Evolutionary conservation across 2,329 filamentous ascomycete genomes (phyloP), one percentile per base, ranked within the genome.

Genomic region (Paraphaeosphaeria minitans): DNA sequence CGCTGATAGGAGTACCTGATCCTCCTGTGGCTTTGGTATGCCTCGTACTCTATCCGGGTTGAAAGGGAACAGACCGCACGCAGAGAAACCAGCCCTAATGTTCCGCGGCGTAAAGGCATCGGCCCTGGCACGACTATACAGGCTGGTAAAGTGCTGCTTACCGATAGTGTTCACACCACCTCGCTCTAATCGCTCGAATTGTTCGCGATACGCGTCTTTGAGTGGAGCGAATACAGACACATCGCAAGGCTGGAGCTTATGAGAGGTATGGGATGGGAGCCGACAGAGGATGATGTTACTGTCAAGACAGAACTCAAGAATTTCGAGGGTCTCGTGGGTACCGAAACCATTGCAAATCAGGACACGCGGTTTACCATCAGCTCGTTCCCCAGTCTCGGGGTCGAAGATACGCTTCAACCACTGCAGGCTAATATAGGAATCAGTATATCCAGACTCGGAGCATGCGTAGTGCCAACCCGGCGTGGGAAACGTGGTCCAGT

Each of bases 201-300:
- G 31, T 14, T 59, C 58, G 43, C 53, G 61, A 29, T 61, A 63
- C 27, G 61, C 50, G 19, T 57, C 37, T 48, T 63, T 61, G 8
- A 63, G 53, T 54, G 53, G 61, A 10, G 42, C 55, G 41, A 63
- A 63, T 21, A 52, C 60, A 29, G 45, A 42, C 33, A 61, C 33
- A 22, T 61, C 57, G 47, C 47, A 59, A 10, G 57, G 53, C 43
- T 47, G 24, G n/a, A 12, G 3, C 45, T 47, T 47, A 13, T 47
- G 24, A 31, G 45, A 47, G 21, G 48, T 45, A 13, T 45, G 22
- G 24, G 42, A 45, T 13, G 42, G 68, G 29, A 76, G 53, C 57
- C 68, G 68, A 59, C 65, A 75, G 16, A 76, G 59, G 37, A 69
- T 61, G 45, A 77, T 75, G 42, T 74, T 73, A 54, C 76, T 72